phyloP scores from a whole-genome alignment of 1,139 yeast species.

The Taphrina populina region DNA sequence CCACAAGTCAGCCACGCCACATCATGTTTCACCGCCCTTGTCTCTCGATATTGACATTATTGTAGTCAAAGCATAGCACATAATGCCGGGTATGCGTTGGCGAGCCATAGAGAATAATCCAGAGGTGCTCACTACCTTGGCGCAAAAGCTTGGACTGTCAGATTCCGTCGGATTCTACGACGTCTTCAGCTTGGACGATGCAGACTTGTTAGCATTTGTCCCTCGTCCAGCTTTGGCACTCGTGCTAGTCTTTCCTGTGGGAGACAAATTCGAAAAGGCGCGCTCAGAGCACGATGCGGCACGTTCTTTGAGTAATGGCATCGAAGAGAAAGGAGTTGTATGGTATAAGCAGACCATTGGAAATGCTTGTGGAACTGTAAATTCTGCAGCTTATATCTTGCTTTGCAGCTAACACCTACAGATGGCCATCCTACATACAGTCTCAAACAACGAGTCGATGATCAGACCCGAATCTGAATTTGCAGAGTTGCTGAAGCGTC shows the following conservation, averaged over 20 bases:
- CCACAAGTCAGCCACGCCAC: too few species aligned
- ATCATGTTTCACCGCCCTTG: too few species aligned
- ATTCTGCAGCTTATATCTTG: not conserved
- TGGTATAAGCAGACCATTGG: slow-evolving; percentile 85
- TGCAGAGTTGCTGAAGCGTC: slow-evolving; percentile 42
- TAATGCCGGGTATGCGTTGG: slow-evolving; percentile 15
- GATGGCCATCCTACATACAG: slow-evolving; percentile 76
- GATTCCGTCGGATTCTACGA: slow-evolving; percentile 67
- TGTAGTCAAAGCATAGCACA: not conserved
- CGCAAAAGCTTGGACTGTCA: slow-evolving; percentile 65
- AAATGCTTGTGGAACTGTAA: slow-evolving; percentile 83
- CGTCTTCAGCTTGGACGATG: slow-evolving; percentile 78
- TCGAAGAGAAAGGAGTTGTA: slow-evolving; percentile 39
- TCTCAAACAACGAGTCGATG: slow-evolving; percentile 58
- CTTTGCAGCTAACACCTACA: too few species aligned
- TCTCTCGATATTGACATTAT: too few species aligned
- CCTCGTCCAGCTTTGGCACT: slow-evolving; percentile 80
- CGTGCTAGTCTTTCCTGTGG: slow-evolving; percentile 76
- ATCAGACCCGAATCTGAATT: slow-evolving; percentile 44
- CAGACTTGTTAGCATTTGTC: slow-evolving; percentile 69
- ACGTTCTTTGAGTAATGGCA: slow-evolving; percentile 42
- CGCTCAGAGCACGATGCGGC: slow-evolving; percentile 47
- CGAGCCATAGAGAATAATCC: slow-evolving; percentile 93
- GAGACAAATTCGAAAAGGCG: slow-evolving; percentile 58
- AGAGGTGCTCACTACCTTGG: slow-evolving; percentile 70